A percentile compares a stretch with the other conserved stretches of the same genome.
Conservation (phyloP, 495 filamentous ascomycete species). For the Aspergillus carlsbadensis region DNA sequence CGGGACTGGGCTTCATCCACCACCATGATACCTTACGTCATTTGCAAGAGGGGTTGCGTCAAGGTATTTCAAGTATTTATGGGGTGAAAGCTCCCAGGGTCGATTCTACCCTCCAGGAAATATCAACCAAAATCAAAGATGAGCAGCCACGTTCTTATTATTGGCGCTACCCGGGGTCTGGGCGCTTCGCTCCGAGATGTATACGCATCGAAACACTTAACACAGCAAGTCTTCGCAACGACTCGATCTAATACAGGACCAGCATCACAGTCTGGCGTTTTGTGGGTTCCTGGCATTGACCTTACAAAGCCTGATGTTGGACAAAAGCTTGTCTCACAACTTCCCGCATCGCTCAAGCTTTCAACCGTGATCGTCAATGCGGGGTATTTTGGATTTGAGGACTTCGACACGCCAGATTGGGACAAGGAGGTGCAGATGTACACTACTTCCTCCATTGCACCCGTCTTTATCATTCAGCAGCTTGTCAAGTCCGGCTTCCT, state of each 20-base stretch:
- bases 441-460: constrained; percentile 64
- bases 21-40: constrained; percentile 16
- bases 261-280: constrained; percentile 35
- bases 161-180: constrained; percentile 67
- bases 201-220: constrained; percentile 51
- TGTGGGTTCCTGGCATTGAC: constrained; percentile 54
- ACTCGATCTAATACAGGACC: constrained; percentile 44
- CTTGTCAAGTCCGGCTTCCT: constrained; percentile 56
- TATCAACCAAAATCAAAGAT: constrained; percentile 17
- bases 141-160: constrained; percentile 52
- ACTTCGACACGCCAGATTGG: constrained; percentile 61
- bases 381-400: constrained; percentile 66
- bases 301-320: constrained; percentile 57
- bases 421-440: constrained; percentile 70
- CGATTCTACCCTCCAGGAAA: background rate
- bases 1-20: background rate
- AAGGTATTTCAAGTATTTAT: constrained; percentile 1
- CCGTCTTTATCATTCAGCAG: constrained; percentile 62
- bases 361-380: constrained; percentile 64
- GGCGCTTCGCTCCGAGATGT: constrained; percentile 59
- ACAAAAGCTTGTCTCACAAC: constrained; percentile 41
- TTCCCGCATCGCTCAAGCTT: constrained; percentile 43
- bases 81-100: background rate
- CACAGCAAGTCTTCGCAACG: constrained; percentile 56
- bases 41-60: constrained; percentile 10